A percentile compares a stretch with the other conserved stretches of the same genome.
phyloP scores from a whole-genome alignment of 1,284 basidiomycete genomes.

The Trichosporon sp. region DNA sequence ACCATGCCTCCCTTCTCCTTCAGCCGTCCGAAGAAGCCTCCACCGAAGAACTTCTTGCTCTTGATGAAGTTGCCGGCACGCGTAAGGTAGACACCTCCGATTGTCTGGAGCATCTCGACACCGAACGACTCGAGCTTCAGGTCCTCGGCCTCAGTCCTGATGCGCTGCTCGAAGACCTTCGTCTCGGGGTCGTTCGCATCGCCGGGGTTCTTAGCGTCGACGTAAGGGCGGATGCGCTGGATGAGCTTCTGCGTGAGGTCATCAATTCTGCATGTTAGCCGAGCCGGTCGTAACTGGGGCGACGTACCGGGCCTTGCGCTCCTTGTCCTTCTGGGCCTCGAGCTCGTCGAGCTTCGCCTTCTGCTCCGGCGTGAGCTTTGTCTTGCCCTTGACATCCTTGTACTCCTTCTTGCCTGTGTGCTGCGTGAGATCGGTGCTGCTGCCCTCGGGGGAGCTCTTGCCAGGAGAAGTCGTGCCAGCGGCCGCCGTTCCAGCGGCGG shows the following conservation, averaged over 20 bases:
- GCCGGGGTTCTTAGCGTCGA: slow-evolving; percentile 83
- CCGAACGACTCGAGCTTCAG: slow-evolving; percentile 98
- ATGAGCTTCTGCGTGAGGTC: slow-evolving; percentile 69
- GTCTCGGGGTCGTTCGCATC: slow-evolving; percentile 82
- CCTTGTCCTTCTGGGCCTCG: slow-evolving; percentile 71
- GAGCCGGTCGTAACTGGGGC: slow-evolving; percentile 5
- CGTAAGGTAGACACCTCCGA: slow-evolving; percentile 85
- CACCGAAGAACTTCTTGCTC: slow-evolving; percentile 76
- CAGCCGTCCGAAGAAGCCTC: slow-evolving; percentile 79
- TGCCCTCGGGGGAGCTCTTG: slow-evolving; percentile 23
- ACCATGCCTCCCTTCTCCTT: slow-evolving; percentile 92
- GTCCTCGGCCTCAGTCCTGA: slow-evolving; percentile 86
- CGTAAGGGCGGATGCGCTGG: slow-evolving; percentile 77
- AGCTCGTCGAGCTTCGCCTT: slow-evolving; percentile 72
- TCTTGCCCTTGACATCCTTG: slow-evolving; percentile 54
- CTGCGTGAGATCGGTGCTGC: slow-evolving; percentile 25
- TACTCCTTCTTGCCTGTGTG: slow-evolving; percentile 34
- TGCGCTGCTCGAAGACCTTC: slow-evolving; percentile 66
- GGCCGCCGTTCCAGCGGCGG: slow-evolving; percentile 6
- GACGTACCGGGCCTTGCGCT: slow-evolving; percentile 63
- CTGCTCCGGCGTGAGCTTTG: slow-evolving; percentile 75
- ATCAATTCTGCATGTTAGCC: slow-evolving; percentile 52
- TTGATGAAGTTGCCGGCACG: slow-evolving; percentile 92
- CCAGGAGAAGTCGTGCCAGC: not conserved
- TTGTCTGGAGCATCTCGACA: slow-evolving; percentile 73